Conservation (phyloP, 331 rosid species). For the Erythrophleum ivorense region DNA sequence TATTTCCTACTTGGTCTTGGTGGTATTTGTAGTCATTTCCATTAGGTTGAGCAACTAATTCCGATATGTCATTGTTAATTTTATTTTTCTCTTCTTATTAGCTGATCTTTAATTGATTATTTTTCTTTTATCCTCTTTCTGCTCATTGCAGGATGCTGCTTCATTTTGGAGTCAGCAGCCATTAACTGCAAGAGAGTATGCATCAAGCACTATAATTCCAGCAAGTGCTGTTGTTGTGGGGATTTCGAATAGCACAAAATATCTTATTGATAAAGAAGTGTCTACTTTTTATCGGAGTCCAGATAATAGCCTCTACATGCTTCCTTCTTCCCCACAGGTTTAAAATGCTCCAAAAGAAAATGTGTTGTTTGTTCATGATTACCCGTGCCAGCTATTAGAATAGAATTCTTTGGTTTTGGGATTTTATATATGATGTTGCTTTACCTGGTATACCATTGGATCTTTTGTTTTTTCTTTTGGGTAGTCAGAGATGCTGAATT, state of each 20-base stretch:
- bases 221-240: no score
- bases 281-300: slow-evolving; percentile 91
- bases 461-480: no score
- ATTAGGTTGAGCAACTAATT: no score
- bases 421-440: slow-evolving; percentile 32
- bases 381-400: slow-evolving; percentile 1
- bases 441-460: neutral
- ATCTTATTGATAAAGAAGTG: slow-evolving; percentile 88
- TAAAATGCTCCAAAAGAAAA: slow-evolving; percentile 39
- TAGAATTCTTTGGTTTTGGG: slow-evolving; percentile 8
- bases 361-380: slow-evolving; percentile 15
- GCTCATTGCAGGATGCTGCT: slow-evolving; percentile 31
- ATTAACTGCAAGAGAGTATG: no score
- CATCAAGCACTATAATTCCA: no score
- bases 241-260: slow-evolving; percentile 63
- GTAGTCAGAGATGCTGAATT: slow-evolving; percentile 24
- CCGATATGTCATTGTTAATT: no score
- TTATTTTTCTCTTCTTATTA: no score
- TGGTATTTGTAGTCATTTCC: no score
- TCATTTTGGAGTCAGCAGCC: no score
- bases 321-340: slow-evolving; percentile 98
- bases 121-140: neutral
- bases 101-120: neutral
- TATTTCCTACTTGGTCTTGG: no score
- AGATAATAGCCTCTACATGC: slow-evolving; percentile 94